Conservation (phyloP, 176 grass and related monocot genomes). For the Miscanthus lutarioriparius region DNA sequence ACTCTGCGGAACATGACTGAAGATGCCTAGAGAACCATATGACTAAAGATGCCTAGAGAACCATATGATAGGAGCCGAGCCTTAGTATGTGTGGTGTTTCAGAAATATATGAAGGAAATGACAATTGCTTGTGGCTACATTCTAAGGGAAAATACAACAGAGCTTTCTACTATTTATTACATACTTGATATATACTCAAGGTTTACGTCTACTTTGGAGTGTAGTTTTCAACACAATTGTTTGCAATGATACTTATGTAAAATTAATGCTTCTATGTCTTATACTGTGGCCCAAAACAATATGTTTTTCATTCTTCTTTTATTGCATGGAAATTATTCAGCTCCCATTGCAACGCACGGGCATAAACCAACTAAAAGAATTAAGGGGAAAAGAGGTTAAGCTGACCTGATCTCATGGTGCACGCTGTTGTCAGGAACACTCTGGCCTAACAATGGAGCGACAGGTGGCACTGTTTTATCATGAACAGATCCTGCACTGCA, state of each 20-base stretch:
- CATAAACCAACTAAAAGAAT: neutral
- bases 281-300: neutral
- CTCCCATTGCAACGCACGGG: neutral
- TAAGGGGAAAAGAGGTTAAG: constrained; percentile 11
- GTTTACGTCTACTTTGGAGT: neutral
- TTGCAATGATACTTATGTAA: neutral
- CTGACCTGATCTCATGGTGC: constrained; percentile 58
- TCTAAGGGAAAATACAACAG: neutral
- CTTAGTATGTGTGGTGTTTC: neutral
- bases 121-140: neutral
- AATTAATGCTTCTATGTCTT: neutral
- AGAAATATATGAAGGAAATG: neutral
- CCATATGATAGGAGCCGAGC: neutral
- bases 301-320: neutral
- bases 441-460: constrained; percentile 32
- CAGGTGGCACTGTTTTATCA: constrained; percentile 41
- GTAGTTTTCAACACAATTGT: neutral
- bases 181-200: neutral
- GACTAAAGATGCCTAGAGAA: neutral
- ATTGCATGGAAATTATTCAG: neutral
- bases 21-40: neutral
- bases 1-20: neutral
- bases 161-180: neutral
- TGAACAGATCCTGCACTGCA: constrained; percentile 34
- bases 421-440: constrained; percentile 41